Evolutionary conservation across 1,139 yeast genomes (phyloP), one percentile per base, ranked within the genome.

Genomic region (Saccharomycopsis hybrid): DNA sequence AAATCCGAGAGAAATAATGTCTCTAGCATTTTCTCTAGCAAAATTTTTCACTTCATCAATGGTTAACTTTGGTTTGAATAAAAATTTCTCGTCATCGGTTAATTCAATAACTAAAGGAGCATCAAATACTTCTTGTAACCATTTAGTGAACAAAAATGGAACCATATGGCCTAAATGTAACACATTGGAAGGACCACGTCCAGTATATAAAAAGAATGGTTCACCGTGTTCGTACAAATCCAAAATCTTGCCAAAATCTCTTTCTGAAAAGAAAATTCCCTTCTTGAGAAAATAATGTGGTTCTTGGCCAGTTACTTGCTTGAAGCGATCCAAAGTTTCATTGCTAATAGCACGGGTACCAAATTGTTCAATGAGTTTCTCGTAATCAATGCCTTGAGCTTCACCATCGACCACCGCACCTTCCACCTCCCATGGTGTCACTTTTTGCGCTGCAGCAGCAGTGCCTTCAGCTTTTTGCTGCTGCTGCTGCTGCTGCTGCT

Each of bases 391-490:
- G 35, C 82, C 90, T 64, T 85, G 89, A 27, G 85, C 78, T 62
- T 84, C 73, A 46, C 99, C 99, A 61, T 89, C 95, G 48, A 87
- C 96, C 44, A 90, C 95, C 2, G 97, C 98, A 54, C 98, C 99
- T 68, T 87, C 96, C 30, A 94, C 99, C 65, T 92, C 97, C 97
- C 98, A 92, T 44, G 98, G 98, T 0, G 98, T 94, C 58, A 94
- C 78, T 48, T 73, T 74, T 65, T 86, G 95, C 51, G 80, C 90
- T 44, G 75, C 75, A 11, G 59, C 54, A 8, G 33, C 33, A 31
- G 33, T 31, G 52, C 48, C 8, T 33, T 11, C n/a, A n/a, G n/a
- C n/a, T n/a, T n/a, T n/a, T n/a, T n/a, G n/a, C n/a, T n/a, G n/a
- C n/a, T n/a, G n/a, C n/a, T n/a, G n/a, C n/a, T n/a, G n/a, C n/a